A percentile compares a stretch with the other conserved stretches of the same genome.
Evolutionary conservation across 345 rosid species (phyloP).

Genomic region (Ricinus communis): DNA sequence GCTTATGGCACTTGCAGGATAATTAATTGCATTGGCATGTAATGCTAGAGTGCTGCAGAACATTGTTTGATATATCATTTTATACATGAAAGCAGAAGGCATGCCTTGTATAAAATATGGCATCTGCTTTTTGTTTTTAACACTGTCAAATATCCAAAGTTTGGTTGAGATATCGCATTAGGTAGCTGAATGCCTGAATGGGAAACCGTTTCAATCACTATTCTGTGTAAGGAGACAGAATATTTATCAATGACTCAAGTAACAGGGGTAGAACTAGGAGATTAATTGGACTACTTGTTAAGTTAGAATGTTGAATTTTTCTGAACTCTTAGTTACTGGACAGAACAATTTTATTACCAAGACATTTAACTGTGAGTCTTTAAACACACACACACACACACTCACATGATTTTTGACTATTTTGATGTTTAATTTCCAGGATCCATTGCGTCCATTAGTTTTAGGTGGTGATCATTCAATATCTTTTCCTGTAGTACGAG

Average conservation of each 20-base stretch:
- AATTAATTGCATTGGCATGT: not conserved
- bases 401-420: too few relatives aligned
- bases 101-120: not conserved
- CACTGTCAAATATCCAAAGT: not conserved
- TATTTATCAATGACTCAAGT: not conserved
- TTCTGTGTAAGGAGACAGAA: not conserved
- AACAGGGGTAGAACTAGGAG: not conserved
- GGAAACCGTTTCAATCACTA: not conserved
- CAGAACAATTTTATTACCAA: too few relatives aligned
- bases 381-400: too few relatives aligned
- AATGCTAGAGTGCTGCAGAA: not conserved
- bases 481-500: conserved; percentile 87
- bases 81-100: not conserved
- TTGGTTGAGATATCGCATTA: not conserved
- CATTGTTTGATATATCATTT: too few relatives aligned
- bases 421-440: conserved; percentile 37
- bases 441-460: conserved; percentile 80
- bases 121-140: not conserved
- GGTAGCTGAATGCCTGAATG: not conserved
- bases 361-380: too few relatives aligned
- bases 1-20: not conserved
- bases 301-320: not conserved
- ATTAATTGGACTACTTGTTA: not conserved
- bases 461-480: conserved; percentile 99
- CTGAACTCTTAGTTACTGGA: not conserved